Conservation (phyloP, 805 yeast genomes). For the Cephaloascus fragrans region DNA sequence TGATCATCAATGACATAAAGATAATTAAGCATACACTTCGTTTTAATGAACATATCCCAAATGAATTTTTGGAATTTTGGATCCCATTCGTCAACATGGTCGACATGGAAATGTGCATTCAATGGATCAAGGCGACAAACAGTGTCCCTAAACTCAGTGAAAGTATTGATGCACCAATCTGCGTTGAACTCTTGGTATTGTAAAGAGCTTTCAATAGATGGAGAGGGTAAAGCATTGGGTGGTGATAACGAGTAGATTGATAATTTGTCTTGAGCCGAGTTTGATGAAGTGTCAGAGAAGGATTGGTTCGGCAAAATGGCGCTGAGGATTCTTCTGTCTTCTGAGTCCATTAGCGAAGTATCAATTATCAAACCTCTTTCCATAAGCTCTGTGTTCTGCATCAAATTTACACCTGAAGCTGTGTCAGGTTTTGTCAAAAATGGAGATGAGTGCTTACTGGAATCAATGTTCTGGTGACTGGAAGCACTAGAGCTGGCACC, state of each 20-base stretch:
- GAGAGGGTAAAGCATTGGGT: background rate
- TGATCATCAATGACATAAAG: constrained; percentile 1
- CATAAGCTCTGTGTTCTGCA: background rate
- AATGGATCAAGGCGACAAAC: background rate
- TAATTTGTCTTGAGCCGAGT: background rate
- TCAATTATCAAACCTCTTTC: background rate
- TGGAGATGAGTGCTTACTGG: background rate
- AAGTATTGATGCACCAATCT: background rate
- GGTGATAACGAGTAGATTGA: background rate
- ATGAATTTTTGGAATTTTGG: constrained; percentile 3
- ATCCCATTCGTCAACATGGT: constrained; percentile 1
- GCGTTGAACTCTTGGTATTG: background rate
- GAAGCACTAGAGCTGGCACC: too few relatives aligned
- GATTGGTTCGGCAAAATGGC: background rate
- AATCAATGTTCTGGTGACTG: background rate
- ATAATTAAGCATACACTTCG: constrained; percentile 4
- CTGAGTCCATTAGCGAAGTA: background rate
- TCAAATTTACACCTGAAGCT: background rate
- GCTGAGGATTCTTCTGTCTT: background rate
- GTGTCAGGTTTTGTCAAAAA: background rate
- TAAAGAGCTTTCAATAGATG: background rate
- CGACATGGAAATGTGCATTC: background rate
- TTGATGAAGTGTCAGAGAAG: background rate
- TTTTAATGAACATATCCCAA: constrained; percentile 2
- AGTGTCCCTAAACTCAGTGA: background rate